Conservation (phyloP, 1,139 yeast genomes). For the Kurtzmaniella quercitrusa region DNA sequence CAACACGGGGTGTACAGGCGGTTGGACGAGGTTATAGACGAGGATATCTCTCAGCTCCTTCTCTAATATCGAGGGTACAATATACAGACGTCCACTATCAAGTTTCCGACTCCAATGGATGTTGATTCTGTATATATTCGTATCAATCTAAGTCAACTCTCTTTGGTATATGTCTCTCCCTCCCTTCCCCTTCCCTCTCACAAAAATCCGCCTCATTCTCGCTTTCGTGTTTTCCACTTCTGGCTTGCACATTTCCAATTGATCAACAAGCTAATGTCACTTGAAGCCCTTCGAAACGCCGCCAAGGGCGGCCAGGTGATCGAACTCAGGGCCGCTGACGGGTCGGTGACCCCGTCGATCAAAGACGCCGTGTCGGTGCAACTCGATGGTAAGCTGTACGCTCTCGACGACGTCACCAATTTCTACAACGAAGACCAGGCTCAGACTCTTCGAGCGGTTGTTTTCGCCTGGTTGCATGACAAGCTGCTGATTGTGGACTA, state of each 20-base stretch:
- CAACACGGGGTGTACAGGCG: too few relatives aligned
- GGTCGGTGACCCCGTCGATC: conserved; percentile 22
- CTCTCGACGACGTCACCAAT: conserved; percentile 48
- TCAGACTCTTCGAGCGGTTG: conserved; percentile 57
- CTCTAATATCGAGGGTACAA: too few relatives aligned
- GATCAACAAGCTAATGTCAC: conserved; percentile 9
- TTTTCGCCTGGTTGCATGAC: conserved; percentile 77
- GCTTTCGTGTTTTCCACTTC: too few relatives aligned
- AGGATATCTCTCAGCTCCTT: too few relatives aligned
- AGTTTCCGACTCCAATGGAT: too few relatives aligned
- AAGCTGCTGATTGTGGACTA: conserved; percentile 82
- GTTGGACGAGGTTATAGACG: too few relatives aligned
- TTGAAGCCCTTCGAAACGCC: conserved; percentile 11
- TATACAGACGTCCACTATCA: too few relatives aligned
- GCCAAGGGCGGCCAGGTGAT: conserved; percentile 24
- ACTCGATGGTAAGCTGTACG: conserved; percentile 23
- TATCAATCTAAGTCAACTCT: too few relatives aligned
- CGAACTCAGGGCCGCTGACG: conserved; percentile 17
- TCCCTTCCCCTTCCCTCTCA: too few relatives aligned
- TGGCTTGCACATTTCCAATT: neutral
- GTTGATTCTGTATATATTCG: too few relatives aligned
- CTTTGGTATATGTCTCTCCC: too few relatives aligned
- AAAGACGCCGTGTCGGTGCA: conserved; percentile 34
- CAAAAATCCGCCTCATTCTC: too few relatives aligned
- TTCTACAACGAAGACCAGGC: conserved; percentile 51